Conservation (phyloP, 176 grass and related monocot species). For the Raddia guianensis region DNA sequence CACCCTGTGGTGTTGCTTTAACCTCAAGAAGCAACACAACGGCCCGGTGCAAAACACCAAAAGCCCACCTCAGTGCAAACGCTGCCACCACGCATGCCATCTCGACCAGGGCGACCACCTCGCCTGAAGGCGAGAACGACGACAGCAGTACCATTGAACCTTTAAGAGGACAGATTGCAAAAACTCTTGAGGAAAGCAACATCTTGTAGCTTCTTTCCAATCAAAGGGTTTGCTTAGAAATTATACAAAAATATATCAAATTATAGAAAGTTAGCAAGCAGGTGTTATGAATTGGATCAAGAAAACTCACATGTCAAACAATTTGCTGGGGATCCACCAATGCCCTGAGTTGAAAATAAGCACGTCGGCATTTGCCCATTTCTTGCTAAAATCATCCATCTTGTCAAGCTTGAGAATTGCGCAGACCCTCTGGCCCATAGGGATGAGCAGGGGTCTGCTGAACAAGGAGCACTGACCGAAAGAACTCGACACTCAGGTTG, state of each 20-base stretch:
- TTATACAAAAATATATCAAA: constrained; percentile 16
- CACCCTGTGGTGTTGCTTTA: constrained; percentile 5
- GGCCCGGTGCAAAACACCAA: too few species aligned
- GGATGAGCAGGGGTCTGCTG: constrained; percentile 63
- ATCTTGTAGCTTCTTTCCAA: not conserved
- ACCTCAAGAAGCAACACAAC: constrained; percentile 26
- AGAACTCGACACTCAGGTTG: constrained; percentile 89
- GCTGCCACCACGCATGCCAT: too few species aligned
- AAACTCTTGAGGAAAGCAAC: not conserved
- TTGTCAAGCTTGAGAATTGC: constrained; percentile 74
- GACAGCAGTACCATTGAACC: not conserved
- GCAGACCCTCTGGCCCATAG: constrained; percentile 55
- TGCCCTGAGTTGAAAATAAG: constrained; percentile 98
- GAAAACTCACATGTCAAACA: constrained; percentile 96
- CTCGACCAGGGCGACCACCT: too few species aligned
- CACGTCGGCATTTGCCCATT: constrained; percentile 73
- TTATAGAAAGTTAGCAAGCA: not conserved
- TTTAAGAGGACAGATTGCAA: not conserved
- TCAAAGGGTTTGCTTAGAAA: not conserved
- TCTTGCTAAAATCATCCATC: constrained; percentile 69
- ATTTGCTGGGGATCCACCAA: constrained; percentile 97
- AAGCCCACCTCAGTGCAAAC: too few species aligned
- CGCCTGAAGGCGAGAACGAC: too few species aligned
- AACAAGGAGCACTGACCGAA: constrained; percentile 76
- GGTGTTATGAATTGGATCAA: not conserved